Conservation (phyloP, 345 rosid species). For the Eucalyptus pauciflora region DNA sequence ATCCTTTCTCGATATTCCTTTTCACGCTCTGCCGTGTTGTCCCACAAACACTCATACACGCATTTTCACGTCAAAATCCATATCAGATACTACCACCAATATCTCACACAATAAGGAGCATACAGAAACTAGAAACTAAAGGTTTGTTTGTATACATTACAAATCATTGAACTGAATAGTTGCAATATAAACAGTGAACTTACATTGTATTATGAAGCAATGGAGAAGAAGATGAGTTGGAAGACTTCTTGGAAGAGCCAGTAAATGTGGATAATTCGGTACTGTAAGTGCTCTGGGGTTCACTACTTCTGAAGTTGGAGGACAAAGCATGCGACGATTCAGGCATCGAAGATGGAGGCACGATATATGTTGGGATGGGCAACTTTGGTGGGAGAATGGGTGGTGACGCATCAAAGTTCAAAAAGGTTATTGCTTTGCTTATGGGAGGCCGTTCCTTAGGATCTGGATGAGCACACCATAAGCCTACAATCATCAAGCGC, state of each 20-base stretch:
- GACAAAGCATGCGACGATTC: not conserved
- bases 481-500: not conserved
- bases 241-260: not conserved
- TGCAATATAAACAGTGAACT: not conserved
- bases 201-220: not conserved
- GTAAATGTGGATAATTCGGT: not conserved
- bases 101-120: not conserved
- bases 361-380: not conserved
- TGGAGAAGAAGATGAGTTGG: not conserved
- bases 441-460: not conserved
- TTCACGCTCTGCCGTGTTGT: not conserved
- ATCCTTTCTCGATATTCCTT: not conserved
- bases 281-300: not conserved
- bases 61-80: not conserved
- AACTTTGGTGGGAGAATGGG: conserved; percentile 1
- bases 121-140: not conserved
- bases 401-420: not conserved
- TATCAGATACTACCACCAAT: not conserved
- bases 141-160: not conserved
- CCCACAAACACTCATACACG: not conserved
- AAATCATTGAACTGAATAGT: not conserved
- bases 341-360: not conserved
- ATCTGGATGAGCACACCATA: not conserved
- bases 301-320: not conserved
- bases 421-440: not conserved